Evolutionary conservation across 139 green algal species (phyloP).

Genomic region (Ettlia oleoabundans): DNA sequence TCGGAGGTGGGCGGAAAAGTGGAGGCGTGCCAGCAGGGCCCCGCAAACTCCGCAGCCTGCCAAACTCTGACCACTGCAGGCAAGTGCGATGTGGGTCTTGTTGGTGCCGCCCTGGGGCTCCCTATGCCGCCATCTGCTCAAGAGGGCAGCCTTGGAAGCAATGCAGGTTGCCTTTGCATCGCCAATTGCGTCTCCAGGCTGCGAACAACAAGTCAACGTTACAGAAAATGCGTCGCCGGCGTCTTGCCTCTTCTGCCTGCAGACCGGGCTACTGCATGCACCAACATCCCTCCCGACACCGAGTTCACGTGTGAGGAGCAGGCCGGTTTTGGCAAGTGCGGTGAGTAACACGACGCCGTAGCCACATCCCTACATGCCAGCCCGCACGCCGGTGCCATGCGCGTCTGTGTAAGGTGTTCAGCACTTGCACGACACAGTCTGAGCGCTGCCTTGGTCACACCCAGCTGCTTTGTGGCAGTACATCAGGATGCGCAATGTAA

Average conservation of each 20-base stretch:
- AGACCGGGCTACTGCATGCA: constrained; percentile 26
- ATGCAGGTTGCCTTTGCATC: not conserved
- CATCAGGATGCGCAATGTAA: not conserved
- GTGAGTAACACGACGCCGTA: constrained; percentile 3
- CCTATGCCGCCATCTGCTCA: no score
- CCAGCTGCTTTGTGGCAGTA: not conserved
- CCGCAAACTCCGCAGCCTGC: constrained; percentile 19
- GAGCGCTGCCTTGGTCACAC: no score
- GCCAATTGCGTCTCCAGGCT: not conserved
- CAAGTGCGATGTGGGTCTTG: not conserved
- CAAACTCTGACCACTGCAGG: constrained; percentile 27
- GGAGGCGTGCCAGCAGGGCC: constrained; percentile 29
- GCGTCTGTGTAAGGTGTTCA: not conserved
- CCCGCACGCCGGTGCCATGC: not conserved
- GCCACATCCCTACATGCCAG: not conserved
- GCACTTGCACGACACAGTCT: not conserved
- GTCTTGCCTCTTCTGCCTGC: not conserved
- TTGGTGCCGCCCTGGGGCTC: no score
- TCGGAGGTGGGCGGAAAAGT: constrained; percentile 22
- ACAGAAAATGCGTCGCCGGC: not conserved
- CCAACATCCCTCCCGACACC: constrained; percentile 29
- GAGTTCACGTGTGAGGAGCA: constrained; percentile 37
- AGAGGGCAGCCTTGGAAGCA: not conserved
- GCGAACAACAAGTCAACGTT: no score
- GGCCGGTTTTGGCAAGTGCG: constrained; percentile 39